Conservation (phyloP, 768 basidiomycete species). For the Chalciporus chontae region DNA sequence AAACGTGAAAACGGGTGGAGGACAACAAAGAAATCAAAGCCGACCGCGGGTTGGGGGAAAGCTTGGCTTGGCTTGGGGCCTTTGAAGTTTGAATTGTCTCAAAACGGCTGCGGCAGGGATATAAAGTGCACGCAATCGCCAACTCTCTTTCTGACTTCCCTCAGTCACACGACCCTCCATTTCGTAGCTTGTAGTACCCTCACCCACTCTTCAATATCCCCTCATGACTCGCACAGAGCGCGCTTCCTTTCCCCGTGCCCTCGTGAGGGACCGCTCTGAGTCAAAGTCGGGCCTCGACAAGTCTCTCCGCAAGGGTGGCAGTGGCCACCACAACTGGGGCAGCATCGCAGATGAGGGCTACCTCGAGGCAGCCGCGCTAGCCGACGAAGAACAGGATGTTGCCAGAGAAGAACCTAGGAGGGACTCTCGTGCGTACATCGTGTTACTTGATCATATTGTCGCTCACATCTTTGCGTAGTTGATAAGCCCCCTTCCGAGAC, state of each 20-base stretch:
- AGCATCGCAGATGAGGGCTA: slow-evolving; percentile 58
- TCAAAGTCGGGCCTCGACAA: slow-evolving; percentile 74
- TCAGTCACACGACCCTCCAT: neutral
- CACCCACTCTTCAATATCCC: slow-evolving; percentile 4
- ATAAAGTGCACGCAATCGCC: slow-evolving; percentile 15
- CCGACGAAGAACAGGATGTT: slow-evolving; percentile 53
- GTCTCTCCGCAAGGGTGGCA: slow-evolving; percentile 72
- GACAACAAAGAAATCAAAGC: neutral
- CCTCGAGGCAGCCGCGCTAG: slow-evolving; percentile 53
- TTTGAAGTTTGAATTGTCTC: too few species aligned
- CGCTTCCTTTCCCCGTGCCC: slow-evolving; percentile 64
- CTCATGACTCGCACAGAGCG: slow-evolving; percentile 82
- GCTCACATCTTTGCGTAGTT: slow-evolving; percentile 13
- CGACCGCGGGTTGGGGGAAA: too few species aligned
- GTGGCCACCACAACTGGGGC: slow-evolving; percentile 87
- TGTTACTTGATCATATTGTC: neutral
- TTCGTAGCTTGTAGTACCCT: neutral
- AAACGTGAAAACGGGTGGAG: neutral
- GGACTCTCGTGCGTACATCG: slow-evolving; percentile 18
- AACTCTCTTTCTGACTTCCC: neutral
- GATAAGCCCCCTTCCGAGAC: slow-evolving; percentile 28
- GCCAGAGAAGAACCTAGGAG: slow-evolving; percentile 30
- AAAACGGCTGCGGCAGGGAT: slow-evolving; percentile 13
- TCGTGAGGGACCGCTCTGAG: slow-evolving; percentile 74
- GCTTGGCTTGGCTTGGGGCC: too few species aligned